Evolutionary conservation across 2,329 filamentous ascomycete genomes (phyloP).

Genomic region (Aspergillus caelatus): DNA sequence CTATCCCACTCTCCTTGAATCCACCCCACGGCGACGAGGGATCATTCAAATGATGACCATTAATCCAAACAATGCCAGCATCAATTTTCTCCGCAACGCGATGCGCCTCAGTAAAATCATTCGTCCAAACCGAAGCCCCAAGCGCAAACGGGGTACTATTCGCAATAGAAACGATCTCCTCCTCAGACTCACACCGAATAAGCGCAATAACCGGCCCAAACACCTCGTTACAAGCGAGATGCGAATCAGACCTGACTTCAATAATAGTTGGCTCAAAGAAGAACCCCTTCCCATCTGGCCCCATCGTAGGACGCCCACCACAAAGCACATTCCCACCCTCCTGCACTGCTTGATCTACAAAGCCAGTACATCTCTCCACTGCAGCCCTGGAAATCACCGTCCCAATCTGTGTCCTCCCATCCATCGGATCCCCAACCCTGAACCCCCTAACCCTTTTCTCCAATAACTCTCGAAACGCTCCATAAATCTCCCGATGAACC

Average conservation of each 20-base stretch:
- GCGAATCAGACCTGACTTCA: slow-evolving; percentile 19
- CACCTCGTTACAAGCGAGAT: slow-evolving; percentile 46
- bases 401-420: slow-evolving; percentile 64
- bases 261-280: slow-evolving; percentile 54
- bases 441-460: slow-evolving; percentile 53
- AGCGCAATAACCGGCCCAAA: slow-evolving; percentile 58
- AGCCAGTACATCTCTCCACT: slow-evolving; percentile 43
- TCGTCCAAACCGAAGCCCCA: slow-evolving; percentile 55
- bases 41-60: slow-evolving; percentile 69
- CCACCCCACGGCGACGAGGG: slow-evolving; percentile 73
- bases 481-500: slow-evolving; percentile 51
- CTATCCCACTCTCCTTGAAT: slow-evolving; percentile 66
- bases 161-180: slow-evolving; percentile 50
- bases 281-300: slow-evolving; percentile 56
- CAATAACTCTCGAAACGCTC: slow-evolving; percentile 43
- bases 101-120: slow-evolving; percentile 52
- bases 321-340: slow-evolving; percentile 47
- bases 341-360: slow-evolving; percentile 34
- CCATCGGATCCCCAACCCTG: slow-evolving; percentile 61
- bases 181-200: slow-evolving; percentile 50
- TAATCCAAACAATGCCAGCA: slow-evolving; percentile 52
- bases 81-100: slow-evolving; percentile 52
- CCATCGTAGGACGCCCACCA: slow-evolving; percentile 48
- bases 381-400: slow-evolving; percentile 57
- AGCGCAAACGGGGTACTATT: slow-evolving; percentile 56